Evolutionary conservation across 352 stramenopile genomes (phyloP).

Genomic region (Phytopythium vexans): DNA sequence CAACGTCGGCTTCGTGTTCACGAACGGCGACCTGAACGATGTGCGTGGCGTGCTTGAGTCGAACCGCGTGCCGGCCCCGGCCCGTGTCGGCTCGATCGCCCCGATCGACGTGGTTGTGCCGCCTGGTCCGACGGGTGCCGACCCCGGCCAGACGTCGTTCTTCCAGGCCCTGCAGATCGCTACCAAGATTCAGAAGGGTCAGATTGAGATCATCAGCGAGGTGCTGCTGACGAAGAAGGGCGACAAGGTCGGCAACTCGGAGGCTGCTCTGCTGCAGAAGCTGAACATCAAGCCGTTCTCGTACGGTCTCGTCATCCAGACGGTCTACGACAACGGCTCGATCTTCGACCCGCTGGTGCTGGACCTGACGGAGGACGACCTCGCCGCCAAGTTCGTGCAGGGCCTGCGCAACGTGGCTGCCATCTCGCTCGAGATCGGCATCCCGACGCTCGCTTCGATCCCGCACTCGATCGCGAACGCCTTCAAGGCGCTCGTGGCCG

Average conservation of each 20-base stretch:
- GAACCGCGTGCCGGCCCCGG: conserved; percentile 95
- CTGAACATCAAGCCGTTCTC: conserved; percentile 99
- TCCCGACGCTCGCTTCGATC: conserved; percentile 97
- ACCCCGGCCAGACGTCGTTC: conserved; percentile 99
- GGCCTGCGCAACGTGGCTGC: conserved; percentile 94
- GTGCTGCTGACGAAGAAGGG: conserved; percentile 94
- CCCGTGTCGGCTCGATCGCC: conserved; percentile 94
- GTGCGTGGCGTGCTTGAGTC: conserved; percentile 87
- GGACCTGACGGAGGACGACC: conserved; percentile 97
- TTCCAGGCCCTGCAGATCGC: conserved; percentile 99
- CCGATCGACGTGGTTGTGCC: conserved; percentile 96
- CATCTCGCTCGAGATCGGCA: conserved; percentile 94
- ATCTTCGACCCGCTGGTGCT: conserved; percentile 98
- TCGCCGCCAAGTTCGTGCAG: conserved; percentile 94
- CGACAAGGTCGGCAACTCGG: conserved; percentile 98
- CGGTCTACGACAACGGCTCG: conserved; percentile 98
- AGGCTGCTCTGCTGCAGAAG: conserved; percentile 98
- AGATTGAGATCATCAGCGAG: conserved; percentile 99
- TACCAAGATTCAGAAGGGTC: conserved; percentile 99
- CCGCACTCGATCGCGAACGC: conserved; percentile 99
- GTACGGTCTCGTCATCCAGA: conserved; percentile 96
- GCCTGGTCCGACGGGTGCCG: conserved; percentile 96
- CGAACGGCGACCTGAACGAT: conserved; percentile 95
- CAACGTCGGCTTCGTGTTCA: conserved; percentile 99
- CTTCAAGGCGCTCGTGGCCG: conserved; percentile 96